Conservation (phyloP, 1,284 basidiomycete species). For the Caloboletus firmus region DNA sequence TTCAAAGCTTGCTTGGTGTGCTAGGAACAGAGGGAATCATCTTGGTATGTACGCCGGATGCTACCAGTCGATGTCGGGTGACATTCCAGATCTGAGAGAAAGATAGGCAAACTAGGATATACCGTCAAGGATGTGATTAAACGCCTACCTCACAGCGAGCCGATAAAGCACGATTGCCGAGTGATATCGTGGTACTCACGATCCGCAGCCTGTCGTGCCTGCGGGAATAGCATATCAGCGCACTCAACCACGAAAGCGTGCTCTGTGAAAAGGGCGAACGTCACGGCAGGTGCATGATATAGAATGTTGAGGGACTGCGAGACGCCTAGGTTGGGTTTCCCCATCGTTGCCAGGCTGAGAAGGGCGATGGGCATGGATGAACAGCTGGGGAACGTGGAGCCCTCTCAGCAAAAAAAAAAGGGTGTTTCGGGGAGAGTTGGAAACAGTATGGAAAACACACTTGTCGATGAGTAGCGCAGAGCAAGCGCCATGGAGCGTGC, state of each 20-base stretch:
- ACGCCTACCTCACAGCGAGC: slow-evolving; percentile 31
- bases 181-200: slow-evolving; percentile 31
- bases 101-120: neutral
- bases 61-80: slow-evolving; percentile 30
- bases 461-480: slow-evolving; percentile 47
- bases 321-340: slow-evolving; percentile 31
- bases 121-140: neutral
- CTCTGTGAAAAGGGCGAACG: slow-evolving; percentile 27
- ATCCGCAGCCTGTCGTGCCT: slow-evolving; percentile 33
- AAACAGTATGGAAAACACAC: slow-evolving; percentile 29
- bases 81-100: slow-evolving; percentile 39
- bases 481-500: slow-evolving; percentile 48
- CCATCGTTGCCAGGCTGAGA: slow-evolving; percentile 25
- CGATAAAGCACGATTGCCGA: slow-evolving; percentile 29
- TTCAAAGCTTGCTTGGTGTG: slow-evolving; percentile 9
- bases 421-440: neutral
- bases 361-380: slow-evolving; percentile 36
- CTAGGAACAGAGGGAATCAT: slow-evolving; percentile 33
- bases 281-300: slow-evolving; percentile 41
- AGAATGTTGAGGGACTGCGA: slow-evolving; percentile 42
- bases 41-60: slow-evolving; percentile 40
- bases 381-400: slow-evolving; percentile 29
- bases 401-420: neutral
- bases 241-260: neutral
- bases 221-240: neutral